Evolutionary conservation across 495 filamentous ascomycete genomes (phyloP), one percentile per base, ranked within the genome.

Genomic region (Penicillium cosmopolitanum): DNA sequence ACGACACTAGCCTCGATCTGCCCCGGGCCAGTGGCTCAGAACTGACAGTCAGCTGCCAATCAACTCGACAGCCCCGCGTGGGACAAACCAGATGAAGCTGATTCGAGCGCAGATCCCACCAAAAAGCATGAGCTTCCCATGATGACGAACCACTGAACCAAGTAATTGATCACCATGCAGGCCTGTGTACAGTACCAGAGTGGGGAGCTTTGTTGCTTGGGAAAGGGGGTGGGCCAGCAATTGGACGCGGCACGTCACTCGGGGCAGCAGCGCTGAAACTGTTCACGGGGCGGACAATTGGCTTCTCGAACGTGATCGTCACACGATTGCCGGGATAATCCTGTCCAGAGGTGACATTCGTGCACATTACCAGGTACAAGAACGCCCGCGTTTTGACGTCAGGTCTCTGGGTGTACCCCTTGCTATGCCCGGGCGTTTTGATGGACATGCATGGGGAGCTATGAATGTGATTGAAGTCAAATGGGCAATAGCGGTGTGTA

Each of bases 81-180:
- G 58, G 53, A 67, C 65, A 66, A 68, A 59, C 34, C 48, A 57
- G 59, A 47, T 60, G 51, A 34, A 46, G 53, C 47, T 62, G 53
- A 51, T 40, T 48, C 35, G 53, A 31, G 28, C 52, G 60, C 53
- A 55, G 61, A 55, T 23, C 38, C 48, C 25, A 31, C 15, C 38
- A 56, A 55, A 46, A 47, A 50, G 35, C 28, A 36, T 55, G 36
- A 23, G 33, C 38, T 42, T 40, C 19, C 13, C 50, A 52, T 36
- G 43, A 50, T 61, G 58, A 62, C 42, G 55, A 50, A 42, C 18
- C n/a, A 35, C 66, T 60, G 31, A 59, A 67, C 28, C n/a, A 18
- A 62, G 67, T 40, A 68, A 70, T 18, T 42, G 67, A 68, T 66
- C 65, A 66, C 25, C 65, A 28, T 56, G 47, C 28, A 50, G 47